A percentile compares a stretch with the other conserved stretches of the same genome.
phyloP scores from a whole-genome alignment of 2,329 filamentous ascomycete species.

The Calonectria leucothoes region DNA sequence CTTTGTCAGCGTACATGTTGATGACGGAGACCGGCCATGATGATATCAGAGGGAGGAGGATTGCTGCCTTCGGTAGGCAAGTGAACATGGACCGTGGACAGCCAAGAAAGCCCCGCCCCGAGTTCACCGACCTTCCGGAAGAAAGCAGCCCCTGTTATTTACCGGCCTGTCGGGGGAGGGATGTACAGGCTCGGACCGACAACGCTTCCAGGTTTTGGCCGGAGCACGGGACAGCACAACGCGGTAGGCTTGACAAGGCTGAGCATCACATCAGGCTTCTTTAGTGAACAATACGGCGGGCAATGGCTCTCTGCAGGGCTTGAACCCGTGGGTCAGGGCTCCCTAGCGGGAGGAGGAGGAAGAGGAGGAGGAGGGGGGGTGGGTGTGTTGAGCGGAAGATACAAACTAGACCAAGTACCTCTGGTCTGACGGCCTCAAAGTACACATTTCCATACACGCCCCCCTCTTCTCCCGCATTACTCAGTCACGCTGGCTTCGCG shows the following conservation, averaged over 20 bases:
- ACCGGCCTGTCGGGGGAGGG: slow-evolving; percentile 8
- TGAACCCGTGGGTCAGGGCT: slow-evolving; percentile 28
- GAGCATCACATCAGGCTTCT: background rate
- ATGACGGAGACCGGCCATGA: background rate
- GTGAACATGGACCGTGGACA: background rate
- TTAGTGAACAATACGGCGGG: background rate
- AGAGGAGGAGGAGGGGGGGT: too few species aligned
- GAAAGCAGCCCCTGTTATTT: background rate
- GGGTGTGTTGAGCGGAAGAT: background rate
- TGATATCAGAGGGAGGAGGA: slow-evolving; percentile 4
- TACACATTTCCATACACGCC: slow-evolving; percentile 18
- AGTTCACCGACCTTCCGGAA: background rate
- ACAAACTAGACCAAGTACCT: slow-evolving; percentile 30
- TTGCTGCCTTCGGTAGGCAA: slow-evolving; percentile 1
- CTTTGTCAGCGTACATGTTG: slow-evolving; percentile 2
- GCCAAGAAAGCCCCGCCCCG: background rate
- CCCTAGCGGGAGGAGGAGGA: background rate
- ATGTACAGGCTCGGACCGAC: background rate
- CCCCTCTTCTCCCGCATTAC: background rate
- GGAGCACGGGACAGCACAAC: slow-evolving; percentile 14
- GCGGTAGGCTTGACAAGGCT: slow-evolving; percentile 30
- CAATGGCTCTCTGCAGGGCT: background rate
- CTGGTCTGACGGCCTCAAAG: slow-evolving; percentile 32
- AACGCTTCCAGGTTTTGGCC: slow-evolving; percentile 3
- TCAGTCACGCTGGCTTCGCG: background rate